phyloP scores from a whole-genome alignment of 1,139 yeast species.

The Debaryomycetaceae sp. region DNA sequence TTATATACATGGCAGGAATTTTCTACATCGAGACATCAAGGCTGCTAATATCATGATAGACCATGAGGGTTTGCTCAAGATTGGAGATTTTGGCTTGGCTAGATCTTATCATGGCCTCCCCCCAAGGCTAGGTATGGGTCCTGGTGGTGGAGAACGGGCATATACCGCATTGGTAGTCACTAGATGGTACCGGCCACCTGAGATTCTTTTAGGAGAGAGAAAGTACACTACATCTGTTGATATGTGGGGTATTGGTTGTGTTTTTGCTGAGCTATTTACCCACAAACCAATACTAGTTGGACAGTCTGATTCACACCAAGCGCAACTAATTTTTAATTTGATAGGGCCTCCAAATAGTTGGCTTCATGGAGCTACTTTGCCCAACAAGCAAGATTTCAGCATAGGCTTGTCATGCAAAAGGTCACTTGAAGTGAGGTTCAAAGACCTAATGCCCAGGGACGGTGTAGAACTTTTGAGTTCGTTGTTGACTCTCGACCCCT shows the following conservation, averaged over 20 bases:
- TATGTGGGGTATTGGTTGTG: slow-evolving; percentile 97
- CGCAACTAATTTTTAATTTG: slow-evolving; percentile 71
- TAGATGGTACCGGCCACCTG: slow-evolving; percentile 97
- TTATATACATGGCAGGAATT: slow-evolving; percentile 70
- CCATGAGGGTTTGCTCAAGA: slow-evolving; percentile 69
- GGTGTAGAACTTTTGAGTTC: slow-evolving; percentile 48
- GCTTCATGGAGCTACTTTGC: slow-evolving; percentile 64
- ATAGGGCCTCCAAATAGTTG: slow-evolving; percentile 79
- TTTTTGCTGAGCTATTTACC: slow-evolving; percentile 85
- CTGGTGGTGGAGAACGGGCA: slow-evolving; percentile 72
- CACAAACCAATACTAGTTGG: slow-evolving; percentile 85
- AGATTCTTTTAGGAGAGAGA: slow-evolving; percentile 78
- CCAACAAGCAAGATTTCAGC: slow-evolving; percentile 49
- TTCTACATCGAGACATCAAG: slow-evolving; percentile 87
- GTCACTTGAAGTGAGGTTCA: slow-evolving; percentile 47
- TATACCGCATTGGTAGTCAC: slow-evolving; percentile 94
- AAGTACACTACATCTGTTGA: slow-evolving; percentile 91
- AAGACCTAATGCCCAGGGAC: slow-evolving; percentile 27
- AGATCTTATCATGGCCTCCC: slow-evolving; percentile 70
- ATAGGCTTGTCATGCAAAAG: slow-evolving; percentile 50
- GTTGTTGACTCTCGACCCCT: slow-evolving; percentile 65
- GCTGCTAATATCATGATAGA: slow-evolving; percentile 89
- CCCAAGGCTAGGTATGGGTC: slow-evolving; percentile 53
- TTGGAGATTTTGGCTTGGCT: slow-evolving; percentile 59
- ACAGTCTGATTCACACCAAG: slow-evolving; percentile 85